Conservation (phyloP, 257 asterid genomes). For the Pogostemon cablin region DNA sequence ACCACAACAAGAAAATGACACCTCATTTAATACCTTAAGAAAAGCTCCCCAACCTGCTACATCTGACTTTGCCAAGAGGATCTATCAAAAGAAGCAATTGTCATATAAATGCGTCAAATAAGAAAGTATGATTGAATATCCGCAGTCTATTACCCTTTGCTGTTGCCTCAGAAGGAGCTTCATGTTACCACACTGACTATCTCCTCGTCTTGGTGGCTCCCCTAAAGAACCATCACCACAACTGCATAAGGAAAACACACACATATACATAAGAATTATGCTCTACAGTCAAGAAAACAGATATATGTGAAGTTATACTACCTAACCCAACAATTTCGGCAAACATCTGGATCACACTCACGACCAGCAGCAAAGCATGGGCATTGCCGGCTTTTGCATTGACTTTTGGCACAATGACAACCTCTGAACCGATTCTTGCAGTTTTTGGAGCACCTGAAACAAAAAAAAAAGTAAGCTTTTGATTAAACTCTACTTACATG, state of each 20-base stretch:
- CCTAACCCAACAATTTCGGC: conserved; percentile 99
- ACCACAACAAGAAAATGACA: conserved; percentile 14
- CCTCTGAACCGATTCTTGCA: conserved; percentile 98
- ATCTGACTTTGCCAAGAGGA: conserved; percentile 81
- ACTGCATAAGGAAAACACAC: conserved; percentile 44
- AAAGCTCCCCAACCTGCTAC: conserved; percentile 99
- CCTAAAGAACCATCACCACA: conserved; percentile 84
- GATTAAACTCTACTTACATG: background rate
- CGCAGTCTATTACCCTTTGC: conserved; percentile 64
- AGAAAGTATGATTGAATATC: conserved; percentile 26
- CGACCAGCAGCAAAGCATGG: conserved; percentile 99
- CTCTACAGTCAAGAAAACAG: background rate
- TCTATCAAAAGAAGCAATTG: conserved; percentile 42
- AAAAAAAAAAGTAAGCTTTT: background rate
- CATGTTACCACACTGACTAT: conserved; percentile 93
- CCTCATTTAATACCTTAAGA: conserved; percentile 60
- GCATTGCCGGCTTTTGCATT: conserved; percentile 98
- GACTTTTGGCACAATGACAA: conserved; percentile 99
- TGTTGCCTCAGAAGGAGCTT: conserved; percentile 91
- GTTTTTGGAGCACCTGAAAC: conserved; percentile 84
- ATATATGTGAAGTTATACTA: conserved; percentile 37
- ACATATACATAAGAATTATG: background rate
- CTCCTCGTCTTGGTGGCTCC: conserved; percentile 86
- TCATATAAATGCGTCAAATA: conserved; percentile 15
- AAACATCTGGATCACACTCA: conserved; percentile 99